Percentiles rank a stretch among this genome's conserved stretches.
Conservation (phyloP, 2,329 filamentous ascomycete genomes). For the Xylariaceae sp. region DNA sequence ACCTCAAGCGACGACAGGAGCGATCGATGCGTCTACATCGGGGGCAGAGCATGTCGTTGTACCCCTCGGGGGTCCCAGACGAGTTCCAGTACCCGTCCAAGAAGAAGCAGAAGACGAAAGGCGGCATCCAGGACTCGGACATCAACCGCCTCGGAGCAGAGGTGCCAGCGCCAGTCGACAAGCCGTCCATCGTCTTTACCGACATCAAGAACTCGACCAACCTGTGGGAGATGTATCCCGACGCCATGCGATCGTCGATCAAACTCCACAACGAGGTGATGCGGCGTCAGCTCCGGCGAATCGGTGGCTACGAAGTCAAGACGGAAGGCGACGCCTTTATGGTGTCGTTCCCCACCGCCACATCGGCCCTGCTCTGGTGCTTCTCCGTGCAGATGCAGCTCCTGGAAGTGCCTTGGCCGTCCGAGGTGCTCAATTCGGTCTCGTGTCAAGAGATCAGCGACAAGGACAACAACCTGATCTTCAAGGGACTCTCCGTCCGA, state of each 20-base stretch:
- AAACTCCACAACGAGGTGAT: constrained; percentile 97
- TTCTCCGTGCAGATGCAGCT: constrained; percentile 89
- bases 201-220: constrained; percentile 98
- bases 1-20: constrained; percentile 77
- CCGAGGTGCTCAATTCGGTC: constrained; percentile 81
- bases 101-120: constrained; percentile 58
- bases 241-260: constrained; percentile 94
- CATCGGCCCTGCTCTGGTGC: constrained; percentile 89
- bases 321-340: constrained; percentile 99
- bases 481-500: constrained; percentile 86
- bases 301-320: constrained; percentile 98
- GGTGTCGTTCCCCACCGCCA: constrained; percentile 96
- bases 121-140: constrained; percentile 72
- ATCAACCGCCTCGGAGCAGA: constrained; percentile 83
- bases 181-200: constrained; percentile 91
- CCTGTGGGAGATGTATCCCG: constrained; percentile 91
- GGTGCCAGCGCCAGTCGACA: constrained; percentile 84
- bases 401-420: constrained; percentile 86
- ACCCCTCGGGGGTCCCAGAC: constrained; percentile 67
- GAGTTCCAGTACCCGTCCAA: constrained; percentile 60
- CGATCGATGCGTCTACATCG: constrained; percentile 62
- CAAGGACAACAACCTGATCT: constrained; percentile 81
- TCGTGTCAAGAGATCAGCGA: constrained; percentile 79
- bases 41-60: constrained; percentile 80
- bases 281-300: constrained; percentile 84